phyloP scores from a whole-genome alignment of 1,139 yeast species.

The Kodamaea plutei region DNA sequence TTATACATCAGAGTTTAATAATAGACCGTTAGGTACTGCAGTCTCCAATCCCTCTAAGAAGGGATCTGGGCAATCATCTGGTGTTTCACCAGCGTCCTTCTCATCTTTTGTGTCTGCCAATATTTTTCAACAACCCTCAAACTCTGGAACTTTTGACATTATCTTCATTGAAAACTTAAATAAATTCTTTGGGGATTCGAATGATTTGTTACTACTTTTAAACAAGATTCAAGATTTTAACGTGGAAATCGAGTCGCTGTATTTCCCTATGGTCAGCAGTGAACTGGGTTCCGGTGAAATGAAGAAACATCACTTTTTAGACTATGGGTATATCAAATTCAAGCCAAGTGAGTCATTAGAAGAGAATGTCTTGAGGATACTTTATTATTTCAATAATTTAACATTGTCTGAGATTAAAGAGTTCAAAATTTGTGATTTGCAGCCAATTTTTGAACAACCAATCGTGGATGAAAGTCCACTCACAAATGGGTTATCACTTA shows the following conservation, averaged over 20 bases:
- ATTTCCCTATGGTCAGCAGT: constrained; percentile 38
- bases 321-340: constrained; percentile 33
- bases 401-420: constrained; percentile 23
- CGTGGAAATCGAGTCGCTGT: constrained; percentile 40
- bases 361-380: constrained; percentile 25
- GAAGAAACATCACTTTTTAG: constrained; percentile 11
- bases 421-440: constrained; percentile 13
- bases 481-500: constrained; percentile 32
- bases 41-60: too few relatives aligned
- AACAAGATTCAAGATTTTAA: constrained; percentile 31
- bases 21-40: too few relatives aligned
- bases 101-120: neutral
- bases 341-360: constrained; percentile 11
- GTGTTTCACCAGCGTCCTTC: neutral
- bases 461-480: constrained; percentile 12
- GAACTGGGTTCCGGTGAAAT: neutral
- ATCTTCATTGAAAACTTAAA: constrained; percentile 44
- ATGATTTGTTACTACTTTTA: constrained; percentile 13
- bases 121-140: neutral
- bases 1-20: too few relatives aligned
- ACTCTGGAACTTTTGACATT: constrained; percentile 31
- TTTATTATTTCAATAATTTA: constrained; percentile 30
- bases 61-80: too few relatives aligned
- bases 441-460: constrained; percentile 10
- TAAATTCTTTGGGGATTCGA: constrained; percentile 22